A percentile compares a stretch with the other conserved stretches of the same genome.
These are phyloP conservation scores for Emergomyces africanus DNA, from an alignment of 2,329 filamentous ascomycete genomes.

Conservation along the genomic window DNA sequence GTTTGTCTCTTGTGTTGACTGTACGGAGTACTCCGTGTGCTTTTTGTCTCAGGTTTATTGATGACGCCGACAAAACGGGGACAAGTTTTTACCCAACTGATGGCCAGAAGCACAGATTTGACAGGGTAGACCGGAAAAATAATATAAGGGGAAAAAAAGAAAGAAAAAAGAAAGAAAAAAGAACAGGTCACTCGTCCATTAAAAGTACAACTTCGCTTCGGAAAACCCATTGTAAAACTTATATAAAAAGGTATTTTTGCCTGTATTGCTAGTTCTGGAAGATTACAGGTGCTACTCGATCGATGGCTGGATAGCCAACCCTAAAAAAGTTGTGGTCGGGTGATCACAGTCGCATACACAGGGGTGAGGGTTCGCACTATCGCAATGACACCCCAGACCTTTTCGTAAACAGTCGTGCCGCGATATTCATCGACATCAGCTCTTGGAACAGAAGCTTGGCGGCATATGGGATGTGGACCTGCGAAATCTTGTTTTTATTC, in stretches of 20 bases:
- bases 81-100: background rate
- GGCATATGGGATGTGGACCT: slow-evolving; percentile 95
- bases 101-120: slow-evolving; percentile 12
- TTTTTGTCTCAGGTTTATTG: background rate
- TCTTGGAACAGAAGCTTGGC: slow-evolving; percentile 98
- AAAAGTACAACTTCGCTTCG: slow-evolving; percentile 22
- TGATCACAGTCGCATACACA: background rate
- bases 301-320: background rate
- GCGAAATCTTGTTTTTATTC: slow-evolving; percentile 98
- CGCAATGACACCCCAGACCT: slow-evolving; percentile 32
- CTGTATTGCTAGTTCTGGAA: background rate
- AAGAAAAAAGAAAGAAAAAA: slow-evolving; percentile 23
- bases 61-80: background rate
- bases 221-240: background rate
- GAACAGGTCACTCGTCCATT: slow-evolving; percentile 18
- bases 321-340: background rate
- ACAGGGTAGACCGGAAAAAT: slow-evolving; percentile 18
- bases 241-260: background rate
- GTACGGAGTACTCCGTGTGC: background rate
- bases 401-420: slow-evolving; percentile 90
- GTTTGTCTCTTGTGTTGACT: background rate
- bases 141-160: slow-evolving; percentile 13
- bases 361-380: slow-evolving; percentile 8
- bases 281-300: background rate
- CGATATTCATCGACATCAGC: slow-evolving; percentile 96